phyloP scores from a whole-genome alignment of 371 early-diverging fungal genomes.

The Chytridium lagenaria region DNA sequence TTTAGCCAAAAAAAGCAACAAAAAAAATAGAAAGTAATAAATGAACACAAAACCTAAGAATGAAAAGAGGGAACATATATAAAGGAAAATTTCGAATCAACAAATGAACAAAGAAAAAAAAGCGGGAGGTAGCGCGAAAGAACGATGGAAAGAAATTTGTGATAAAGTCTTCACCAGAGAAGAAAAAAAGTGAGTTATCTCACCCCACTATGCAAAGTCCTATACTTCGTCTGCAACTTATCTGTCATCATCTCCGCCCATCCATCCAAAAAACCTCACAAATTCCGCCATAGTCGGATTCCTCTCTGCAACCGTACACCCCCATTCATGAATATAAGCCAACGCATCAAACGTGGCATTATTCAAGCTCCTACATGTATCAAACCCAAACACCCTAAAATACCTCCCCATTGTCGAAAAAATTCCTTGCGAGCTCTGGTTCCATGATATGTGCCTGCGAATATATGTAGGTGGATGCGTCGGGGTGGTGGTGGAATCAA shows the following conservation, averaged over 20 bases:
- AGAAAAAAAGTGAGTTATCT: conserved; percentile 3
- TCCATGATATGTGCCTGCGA: not conserved
- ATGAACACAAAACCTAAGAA: not conserved
- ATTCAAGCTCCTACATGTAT: conserved; percentile 42
- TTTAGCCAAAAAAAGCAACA: not conserved
- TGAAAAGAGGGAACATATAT: too few relatives aligned
- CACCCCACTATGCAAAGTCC: conserved; percentile 7
- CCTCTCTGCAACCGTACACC: conserved; percentile 26
- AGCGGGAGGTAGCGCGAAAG: too few relatives aligned
- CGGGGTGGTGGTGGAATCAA: not conserved
- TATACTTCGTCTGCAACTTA: not conserved
- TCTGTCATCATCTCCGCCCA: conserved; percentile 15
- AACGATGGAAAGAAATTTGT: not conserved
- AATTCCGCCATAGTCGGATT: conserved; percentile 34
- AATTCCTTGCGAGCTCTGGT: not conserved
- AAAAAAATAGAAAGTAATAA: not conserved
- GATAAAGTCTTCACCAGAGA: not conserved
- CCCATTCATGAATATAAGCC: conserved; percentile 28
- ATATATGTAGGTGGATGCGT: not conserved
- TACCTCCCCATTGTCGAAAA: not conserved
- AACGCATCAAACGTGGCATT: conserved; percentile 42
- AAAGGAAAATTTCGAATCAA: not conserved
- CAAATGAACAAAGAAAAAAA: not conserved
- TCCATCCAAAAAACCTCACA: conserved; percentile 33
- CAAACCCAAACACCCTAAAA: conserved; percentile 34